phyloP scores from a whole-genome alignment of 352 stramenopile genomes.

The Globisporangium okanoganense region DNA sequence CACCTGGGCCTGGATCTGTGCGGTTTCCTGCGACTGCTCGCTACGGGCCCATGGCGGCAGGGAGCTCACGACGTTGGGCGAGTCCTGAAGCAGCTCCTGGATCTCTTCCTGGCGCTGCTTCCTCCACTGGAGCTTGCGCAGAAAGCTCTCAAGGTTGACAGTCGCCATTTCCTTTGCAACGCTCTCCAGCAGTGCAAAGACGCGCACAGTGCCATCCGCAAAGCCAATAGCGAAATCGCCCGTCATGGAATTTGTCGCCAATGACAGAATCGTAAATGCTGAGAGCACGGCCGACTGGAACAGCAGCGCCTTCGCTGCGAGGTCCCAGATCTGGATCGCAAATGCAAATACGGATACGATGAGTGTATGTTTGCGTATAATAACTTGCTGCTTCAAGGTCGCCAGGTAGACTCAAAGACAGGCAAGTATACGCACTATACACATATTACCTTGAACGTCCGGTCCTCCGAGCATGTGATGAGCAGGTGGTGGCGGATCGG shows the following conservation, averaged over 20 bases:
- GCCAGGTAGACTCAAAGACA: neutral
- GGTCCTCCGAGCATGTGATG: constrained; percentile 74
- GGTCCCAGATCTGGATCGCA: constrained; percentile 67
- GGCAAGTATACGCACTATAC: neutral
- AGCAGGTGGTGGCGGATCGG: constrained; percentile 61
- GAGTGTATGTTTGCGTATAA: neutral
- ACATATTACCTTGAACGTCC: constrained; percentile 72
- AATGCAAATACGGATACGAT: neutral
- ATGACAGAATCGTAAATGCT: constrained; percentile 63
- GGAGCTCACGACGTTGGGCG: constrained; percentile 65
- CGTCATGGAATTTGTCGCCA: constrained; percentile 57
- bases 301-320: constrained; percentile 49
- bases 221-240: constrained; percentile 70
- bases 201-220: constrained; percentile 55
- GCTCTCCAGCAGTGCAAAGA: constrained; percentile 49
- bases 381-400: neutral
- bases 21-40: constrained; percentile 32
- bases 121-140: constrained; percentile 29
- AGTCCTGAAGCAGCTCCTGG: constrained; percentile 32
- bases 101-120: constrained; percentile 46
- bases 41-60: constrained; percentile 61
- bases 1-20: constrained; percentile 30
- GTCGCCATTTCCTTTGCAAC: constrained; percentile 53
- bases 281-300: constrained; percentile 81
- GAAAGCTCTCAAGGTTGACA: constrained; percentile 43